Evolutionary conservation across 345 rosid species (phyloP).

Genomic region (Salix viminalis): DNA sequence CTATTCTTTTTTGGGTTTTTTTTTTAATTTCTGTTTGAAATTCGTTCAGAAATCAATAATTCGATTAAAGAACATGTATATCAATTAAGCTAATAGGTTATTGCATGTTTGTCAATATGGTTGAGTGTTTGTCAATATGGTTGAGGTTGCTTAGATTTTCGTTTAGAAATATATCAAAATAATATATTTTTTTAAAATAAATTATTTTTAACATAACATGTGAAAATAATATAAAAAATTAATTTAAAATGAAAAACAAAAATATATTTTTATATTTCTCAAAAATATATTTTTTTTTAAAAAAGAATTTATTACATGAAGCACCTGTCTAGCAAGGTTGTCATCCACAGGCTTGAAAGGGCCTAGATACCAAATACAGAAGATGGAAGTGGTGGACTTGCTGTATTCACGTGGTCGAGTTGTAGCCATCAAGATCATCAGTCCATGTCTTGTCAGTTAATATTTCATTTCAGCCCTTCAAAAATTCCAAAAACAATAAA

Average conservation of each 20-base stretch:
- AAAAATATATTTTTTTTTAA: background rate
- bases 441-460: background rate
- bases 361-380: background rate
- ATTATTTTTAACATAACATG: too few species aligned
- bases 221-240: too few species aligned
- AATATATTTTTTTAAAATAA: too few species aligned
- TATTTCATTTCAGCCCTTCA: background rate
- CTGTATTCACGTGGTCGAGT: background rate
- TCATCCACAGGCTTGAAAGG: background rate
- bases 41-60: background rate
- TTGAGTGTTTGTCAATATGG: too few species aligned
- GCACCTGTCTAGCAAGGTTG: background rate
- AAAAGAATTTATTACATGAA: background rate
- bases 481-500: too few species aligned
- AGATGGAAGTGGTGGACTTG: background rate
- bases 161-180: rapidly evolving
- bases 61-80: background rate
- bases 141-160: rapidly evolving
- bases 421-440: background rate
- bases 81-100: too few species aligned
- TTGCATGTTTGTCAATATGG: rapidly evolving
- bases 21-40: background rate
- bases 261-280: too few species aligned
- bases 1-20: background rate
- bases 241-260: too few species aligned